These are phyloP conservation scores for Hypoxylon perforatum DNA, from an alignment of 495 filamentous ascomycete genomes.

Conservation along the genomic window DNA sequence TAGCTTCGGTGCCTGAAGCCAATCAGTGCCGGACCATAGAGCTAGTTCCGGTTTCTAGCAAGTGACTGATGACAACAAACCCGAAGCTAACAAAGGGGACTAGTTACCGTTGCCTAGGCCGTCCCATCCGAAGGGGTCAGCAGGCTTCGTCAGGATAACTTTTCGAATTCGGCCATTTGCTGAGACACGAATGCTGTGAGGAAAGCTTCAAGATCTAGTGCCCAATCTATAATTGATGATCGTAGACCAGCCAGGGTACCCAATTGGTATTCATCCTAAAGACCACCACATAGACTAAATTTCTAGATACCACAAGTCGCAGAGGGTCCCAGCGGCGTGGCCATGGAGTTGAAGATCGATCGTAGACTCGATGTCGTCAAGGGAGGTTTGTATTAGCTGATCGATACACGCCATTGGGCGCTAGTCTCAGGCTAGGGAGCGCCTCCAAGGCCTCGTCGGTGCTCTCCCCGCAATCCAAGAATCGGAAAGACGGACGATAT, in stretches of 20 bases:
- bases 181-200: too few relatives aligned
- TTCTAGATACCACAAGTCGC: too few relatives aligned
- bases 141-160: constrained; percentile 14
- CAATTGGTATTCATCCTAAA: too few relatives aligned
- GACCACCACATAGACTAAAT: too few relatives aligned
- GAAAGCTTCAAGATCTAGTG: too few relatives aligned
- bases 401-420: background rate
- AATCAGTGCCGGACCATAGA: constrained; percentile 14
- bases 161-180: background rate
- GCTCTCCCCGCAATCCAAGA: constrained; percentile 22
- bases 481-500: background rate
- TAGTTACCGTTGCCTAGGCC: constrained; percentile 20
- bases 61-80: constrained; percentile 26
- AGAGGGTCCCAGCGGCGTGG: too few relatives aligned
- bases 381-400: constrained; percentile 21
- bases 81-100: constrained; percentile 8
- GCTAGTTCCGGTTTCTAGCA: constrained; percentile 8
- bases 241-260: too few relatives aligned
- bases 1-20: constrained; percentile 24
- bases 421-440: constrained; percentile 4
- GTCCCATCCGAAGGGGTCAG: constrained; percentile 31
- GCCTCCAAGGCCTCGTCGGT: background rate
- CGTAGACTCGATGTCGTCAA: constrained; percentile 20
- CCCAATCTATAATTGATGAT: too few relatives aligned
- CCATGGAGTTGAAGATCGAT: background rate